Evolutionary conservation across 2,329 filamentous ascomycete species (phyloP).

Genomic region (Aspergillus oerlinghausenensis): DNA sequence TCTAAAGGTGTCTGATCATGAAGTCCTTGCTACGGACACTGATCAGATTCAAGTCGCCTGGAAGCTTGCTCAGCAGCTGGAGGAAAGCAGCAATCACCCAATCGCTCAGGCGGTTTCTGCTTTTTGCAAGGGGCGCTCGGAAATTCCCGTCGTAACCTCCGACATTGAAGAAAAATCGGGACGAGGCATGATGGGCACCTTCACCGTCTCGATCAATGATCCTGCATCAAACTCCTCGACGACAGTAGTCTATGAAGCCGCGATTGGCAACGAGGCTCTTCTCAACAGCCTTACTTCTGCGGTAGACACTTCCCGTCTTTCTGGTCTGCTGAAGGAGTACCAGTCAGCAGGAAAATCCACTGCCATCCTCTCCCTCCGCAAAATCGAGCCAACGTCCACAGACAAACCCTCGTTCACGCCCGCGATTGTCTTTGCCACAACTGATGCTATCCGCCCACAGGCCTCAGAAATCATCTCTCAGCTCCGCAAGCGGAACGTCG

Average conservation of each 20-base stretch:
- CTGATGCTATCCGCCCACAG: conserved; percentile 75
- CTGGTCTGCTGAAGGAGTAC: conserved; percentile 33
- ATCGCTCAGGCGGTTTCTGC: conserved; percentile 52
- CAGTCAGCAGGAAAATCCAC: conserved; percentile 42
- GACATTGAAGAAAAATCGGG: conserved; percentile 53
- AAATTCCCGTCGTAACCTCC: conserved; percentile 23
- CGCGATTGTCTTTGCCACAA: conserved; percentile 66
- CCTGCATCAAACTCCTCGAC: conserved; percentile 12
- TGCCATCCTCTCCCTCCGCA: conserved; percentile 40
- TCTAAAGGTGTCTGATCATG: conserved; percentile 51
- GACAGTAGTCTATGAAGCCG: conserved; percentile 39
- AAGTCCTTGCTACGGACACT: conserved; percentile 33
- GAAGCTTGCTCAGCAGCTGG: conserved; percentile 47
- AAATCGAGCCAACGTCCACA: conserved; percentile 10
- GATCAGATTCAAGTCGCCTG: conserved; percentile 39
- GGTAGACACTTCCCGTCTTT: conserved; percentile 32
- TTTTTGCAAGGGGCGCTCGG: conserved; percentile 41
- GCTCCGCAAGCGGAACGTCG: conserved; percentile 61
- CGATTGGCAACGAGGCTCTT: conserved; percentile 56
- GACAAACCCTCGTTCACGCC: conserved; percentile 41
- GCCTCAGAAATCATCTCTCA: conserved; percentile 60
- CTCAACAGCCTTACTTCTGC: conserved; percentile 32
- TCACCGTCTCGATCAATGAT: conserved; percentile 32
- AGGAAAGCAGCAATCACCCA: conserved; percentile 57
- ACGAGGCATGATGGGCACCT: conserved; percentile 53